phyloP scores from a whole-genome alignment of 73 alveolate genomes.

The Stentor coeruleus region DNA sequence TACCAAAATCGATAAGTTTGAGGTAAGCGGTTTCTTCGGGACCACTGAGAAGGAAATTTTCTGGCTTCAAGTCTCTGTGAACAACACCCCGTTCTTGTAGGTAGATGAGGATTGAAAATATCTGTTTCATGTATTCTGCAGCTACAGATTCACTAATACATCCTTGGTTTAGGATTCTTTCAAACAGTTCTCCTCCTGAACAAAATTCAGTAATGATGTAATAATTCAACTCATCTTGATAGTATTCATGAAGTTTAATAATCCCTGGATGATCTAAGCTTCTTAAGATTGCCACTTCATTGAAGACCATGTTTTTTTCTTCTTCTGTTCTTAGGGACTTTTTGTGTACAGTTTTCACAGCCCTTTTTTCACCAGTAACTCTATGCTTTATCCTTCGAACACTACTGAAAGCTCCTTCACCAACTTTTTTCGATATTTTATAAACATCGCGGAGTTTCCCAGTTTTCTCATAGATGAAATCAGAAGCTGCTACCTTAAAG shows the following conservation, averaged over 20 bases:
- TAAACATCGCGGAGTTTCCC: neutral
- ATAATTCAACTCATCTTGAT: slow-evolving; percentile 23
- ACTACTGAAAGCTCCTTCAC: slow-evolving; percentile 70
- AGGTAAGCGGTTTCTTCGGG: slow-evolving; percentile 37
- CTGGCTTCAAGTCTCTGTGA: slow-evolving; percentile 72
- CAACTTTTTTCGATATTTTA: slow-evolving; percentile 24
- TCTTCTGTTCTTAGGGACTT: slow-evolving; percentile 52
- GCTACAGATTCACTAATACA: slow-evolving; percentile 41
- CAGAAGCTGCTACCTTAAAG: neutral
- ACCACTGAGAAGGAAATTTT: slow-evolving; percentile 47
- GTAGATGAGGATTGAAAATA: slow-evolving; percentile 45
- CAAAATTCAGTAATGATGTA: slow-evolving; percentile 43
- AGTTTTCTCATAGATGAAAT: neutral
- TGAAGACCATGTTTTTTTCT: neutral
- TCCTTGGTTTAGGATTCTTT: slow-evolving; percentile 34
- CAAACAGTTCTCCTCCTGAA: slow-evolving; percentile 47
- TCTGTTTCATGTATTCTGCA: slow-evolving; percentile 34
- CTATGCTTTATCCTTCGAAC: slow-evolving; percentile 52
- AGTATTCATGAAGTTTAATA: slow-evolving; percentile 34
- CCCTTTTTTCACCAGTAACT: slow-evolving; percentile 65
- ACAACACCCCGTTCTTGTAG: slow-evolving; percentile 46
- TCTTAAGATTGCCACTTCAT: neutral
- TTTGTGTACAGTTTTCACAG: slow-evolving; percentile 81
- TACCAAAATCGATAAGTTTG: slow-evolving; percentile 66
- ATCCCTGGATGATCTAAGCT: slow-evolving; percentile 49